Conservation (phyloP, 306 rosid genomes). For the Cajanus cajan region DNA sequence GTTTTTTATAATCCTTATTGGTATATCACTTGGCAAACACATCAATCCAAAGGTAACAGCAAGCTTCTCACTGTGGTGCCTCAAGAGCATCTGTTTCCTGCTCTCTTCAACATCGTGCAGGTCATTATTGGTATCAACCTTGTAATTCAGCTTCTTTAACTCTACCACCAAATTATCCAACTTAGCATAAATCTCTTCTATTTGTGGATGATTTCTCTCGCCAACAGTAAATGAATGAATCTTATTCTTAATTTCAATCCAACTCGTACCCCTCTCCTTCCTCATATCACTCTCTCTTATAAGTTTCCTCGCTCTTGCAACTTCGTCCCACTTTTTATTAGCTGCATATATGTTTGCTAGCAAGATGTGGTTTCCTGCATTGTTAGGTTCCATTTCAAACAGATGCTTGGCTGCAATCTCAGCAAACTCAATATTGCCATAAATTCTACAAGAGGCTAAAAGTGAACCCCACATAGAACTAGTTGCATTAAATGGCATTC, state of each 20-base stretch:
- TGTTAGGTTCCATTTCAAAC: constrained; percentile 73
- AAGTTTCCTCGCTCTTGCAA: constrained; percentile 69
- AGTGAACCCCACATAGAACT: constrained; percentile 91
- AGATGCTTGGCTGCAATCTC: constrained; percentile 73
- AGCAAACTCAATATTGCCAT: constrained; percentile 63
- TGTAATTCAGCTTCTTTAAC: constrained; percentile 56
- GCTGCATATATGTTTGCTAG: constrained; percentile 79
- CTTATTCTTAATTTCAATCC: constrained; percentile 76
- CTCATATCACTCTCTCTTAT: constrained; percentile 63
- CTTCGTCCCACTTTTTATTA: constrained; percentile 73
- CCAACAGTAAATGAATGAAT: constrained; percentile 80
- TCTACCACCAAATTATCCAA: constrained; percentile 63
- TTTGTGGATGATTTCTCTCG: constrained; percentile 65
- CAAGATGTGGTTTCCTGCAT: constrained; percentile 85
- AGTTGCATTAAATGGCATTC: constrained; percentile 63
- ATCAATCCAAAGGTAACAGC: constrained; percentile 72
- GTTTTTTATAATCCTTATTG: constrained; percentile 87
- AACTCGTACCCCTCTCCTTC: constrained; percentile 81
- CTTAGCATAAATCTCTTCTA: constrained; percentile 49
- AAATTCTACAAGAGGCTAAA: constrained; percentile 72
- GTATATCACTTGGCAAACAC: constrained; percentile 61
- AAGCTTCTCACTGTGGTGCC: constrained; percentile 87
- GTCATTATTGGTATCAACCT: constrained; percentile 60
- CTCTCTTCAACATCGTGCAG: constrained; percentile 71
- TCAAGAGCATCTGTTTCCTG: constrained; percentile 62